Conservation (phyloP, 192 early-diverging fungal genomes). For the Radiomyces spectabilis region DNA sequence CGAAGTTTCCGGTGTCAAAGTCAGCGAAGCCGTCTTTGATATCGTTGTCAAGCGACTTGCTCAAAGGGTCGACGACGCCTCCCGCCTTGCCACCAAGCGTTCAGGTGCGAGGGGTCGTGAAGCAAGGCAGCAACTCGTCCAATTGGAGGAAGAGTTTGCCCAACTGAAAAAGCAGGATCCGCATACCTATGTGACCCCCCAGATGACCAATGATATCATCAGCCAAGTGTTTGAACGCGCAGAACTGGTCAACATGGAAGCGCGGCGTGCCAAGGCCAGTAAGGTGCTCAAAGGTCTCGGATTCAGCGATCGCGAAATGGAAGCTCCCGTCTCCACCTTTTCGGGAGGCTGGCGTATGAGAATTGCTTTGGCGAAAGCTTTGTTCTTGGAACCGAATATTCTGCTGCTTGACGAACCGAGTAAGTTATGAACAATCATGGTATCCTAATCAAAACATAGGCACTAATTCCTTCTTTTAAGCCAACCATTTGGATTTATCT, state of each 20-base stretch:
- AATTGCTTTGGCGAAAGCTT: conserved; percentile 76
- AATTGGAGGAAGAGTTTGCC: conserved; percentile 24
- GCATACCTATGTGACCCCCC: conserved; percentile 5
- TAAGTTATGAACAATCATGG: conserved; percentile 19
- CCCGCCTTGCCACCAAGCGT: conserved; percentile 54
- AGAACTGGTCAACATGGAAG: conserved; percentile 53
- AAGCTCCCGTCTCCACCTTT: conserved; percentile 56
- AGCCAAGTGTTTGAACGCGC: conserved; percentile 49
- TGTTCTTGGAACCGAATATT: conserved; percentile 76
- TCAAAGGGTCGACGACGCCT: conserved; percentile 40
- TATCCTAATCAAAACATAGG: not conserved
- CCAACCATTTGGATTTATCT: conserved; percentile 82
- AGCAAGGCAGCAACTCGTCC: conserved; percentile 48
- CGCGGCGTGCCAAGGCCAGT: conserved; percentile 57
- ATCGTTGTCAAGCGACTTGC: too few species aligned
- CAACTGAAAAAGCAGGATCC: conserved; percentile 35
- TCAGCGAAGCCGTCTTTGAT: too few species aligned
- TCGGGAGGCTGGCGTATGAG: conserved; percentile 90
- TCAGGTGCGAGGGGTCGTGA: conserved; percentile 57
- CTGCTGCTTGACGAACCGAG: conserved; percentile 86
- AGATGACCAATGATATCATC: conserved; percentile 50
- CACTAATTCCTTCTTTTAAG: conserved; percentile 11
- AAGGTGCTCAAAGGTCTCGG: conserved; percentile 71
- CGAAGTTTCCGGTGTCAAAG: too few species aligned
- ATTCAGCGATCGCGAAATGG: conserved; percentile 54